Base-by-base conservation (phyloP, 768 basidiomycete genomes). In the Collybiopsis luxurians region DNA sequence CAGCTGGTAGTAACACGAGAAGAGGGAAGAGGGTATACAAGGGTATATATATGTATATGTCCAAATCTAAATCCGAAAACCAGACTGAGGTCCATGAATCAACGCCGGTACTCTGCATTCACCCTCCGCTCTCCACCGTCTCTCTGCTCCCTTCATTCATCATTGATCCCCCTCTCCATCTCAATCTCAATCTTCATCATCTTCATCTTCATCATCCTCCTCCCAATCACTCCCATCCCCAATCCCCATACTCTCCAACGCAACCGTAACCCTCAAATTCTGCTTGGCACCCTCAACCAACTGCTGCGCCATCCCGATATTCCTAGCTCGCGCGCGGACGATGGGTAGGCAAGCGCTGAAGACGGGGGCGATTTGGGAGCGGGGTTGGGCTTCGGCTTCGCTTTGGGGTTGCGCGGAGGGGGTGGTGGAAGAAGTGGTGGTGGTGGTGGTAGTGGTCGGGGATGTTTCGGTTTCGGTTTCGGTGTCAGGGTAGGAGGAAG, bases 231-330 rank as follows among this genome's bases (percentile, higher is more conserved):
- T 56, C 17, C 49, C 58, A 47, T 55, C 57, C 27, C 59, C 55
- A 30, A 79, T 60, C 9, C 77, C 77, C 59, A 81, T 61, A 59
- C 77, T 77, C 61, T 81, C 79, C 71, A 81, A 72, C n/a, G 77
- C 69, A 31, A 82, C 61, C 44, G 67, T 69, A 30, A 79, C 71
- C 48, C 75, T 79, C 23, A 75, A 65, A 56, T 79, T 82, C 63
- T 82, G 79, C 44, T 81, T 76, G 13, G 78, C 76, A 23, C 76
- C 74, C 55, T 80, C 77, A 24, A 82, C 68, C 19, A 83, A 68
- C 26, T 79, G 76, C 49, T 76, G 76, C 0, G 81, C 81, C 73
- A 79, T 72, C 13, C 68, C 59, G 19, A 83, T 59, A 58, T 82
- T 82, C 11, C 72, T 73, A 5, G 71, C 71, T 2, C 82, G 76